phyloP scores from a whole-genome alignment of 139 green algal genomes.

The Trebouxia sp. region DNA sequence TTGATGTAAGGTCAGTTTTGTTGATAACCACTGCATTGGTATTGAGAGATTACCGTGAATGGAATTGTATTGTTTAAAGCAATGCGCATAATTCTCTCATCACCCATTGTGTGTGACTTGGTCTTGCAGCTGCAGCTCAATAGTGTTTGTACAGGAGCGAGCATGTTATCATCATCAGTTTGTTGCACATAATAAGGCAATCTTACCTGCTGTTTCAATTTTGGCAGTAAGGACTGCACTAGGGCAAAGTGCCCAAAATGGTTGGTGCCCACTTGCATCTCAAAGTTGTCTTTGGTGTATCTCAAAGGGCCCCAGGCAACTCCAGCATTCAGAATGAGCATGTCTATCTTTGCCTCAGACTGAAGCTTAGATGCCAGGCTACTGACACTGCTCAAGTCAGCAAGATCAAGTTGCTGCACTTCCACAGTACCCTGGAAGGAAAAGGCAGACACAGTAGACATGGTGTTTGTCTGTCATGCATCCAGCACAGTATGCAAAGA shows the following conservation, averaged over 20 bases:
- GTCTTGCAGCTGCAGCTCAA: no score
- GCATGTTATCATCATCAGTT: no score
- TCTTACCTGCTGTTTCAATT: constrained; percentile 22
- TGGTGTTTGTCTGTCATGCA: no score
- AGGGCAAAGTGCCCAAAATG: constrained; percentile 54
- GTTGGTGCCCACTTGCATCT: constrained; percentile 50
- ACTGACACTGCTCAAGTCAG: constrained; percentile 53
- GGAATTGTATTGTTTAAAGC: no score
- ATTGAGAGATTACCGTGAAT: no score
- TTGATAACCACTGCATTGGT: no score
- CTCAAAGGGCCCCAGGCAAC: constrained; percentile 55
- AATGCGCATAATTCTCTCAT: no score
- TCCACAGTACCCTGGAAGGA: constrained; percentile 21
- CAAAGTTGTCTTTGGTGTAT: constrained; percentile 54
- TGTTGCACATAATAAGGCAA: not conserved
- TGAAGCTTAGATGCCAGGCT: constrained; percentile 46
- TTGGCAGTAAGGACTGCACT: constrained; percentile 37
- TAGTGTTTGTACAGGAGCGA: no score
- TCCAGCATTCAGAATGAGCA: constrained; percentile 67
- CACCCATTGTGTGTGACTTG: no score
- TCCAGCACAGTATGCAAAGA: no score
- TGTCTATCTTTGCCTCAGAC: constrained; percentile 43
- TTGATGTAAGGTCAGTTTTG: no score
- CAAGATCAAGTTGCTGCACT: constrained; percentile 63
- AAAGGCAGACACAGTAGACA: no score